Conservation (phyloP, 257 asterid species). For the Ilex asprella region DNA sequence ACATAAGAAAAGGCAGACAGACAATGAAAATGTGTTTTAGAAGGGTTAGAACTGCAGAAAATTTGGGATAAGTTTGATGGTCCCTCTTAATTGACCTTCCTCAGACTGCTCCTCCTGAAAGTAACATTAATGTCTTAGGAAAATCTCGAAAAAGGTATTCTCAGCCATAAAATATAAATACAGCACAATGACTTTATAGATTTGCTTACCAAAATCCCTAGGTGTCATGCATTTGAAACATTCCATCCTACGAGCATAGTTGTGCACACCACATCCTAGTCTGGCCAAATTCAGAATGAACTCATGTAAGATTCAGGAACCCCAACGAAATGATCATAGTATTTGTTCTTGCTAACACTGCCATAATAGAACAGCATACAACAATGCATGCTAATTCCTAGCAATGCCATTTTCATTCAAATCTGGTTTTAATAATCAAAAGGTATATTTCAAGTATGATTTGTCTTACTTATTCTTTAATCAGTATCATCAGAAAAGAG, state of each 20-base stretch:
- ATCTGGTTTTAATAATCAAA: too few species aligned
- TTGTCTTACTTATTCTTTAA: too few species aligned
- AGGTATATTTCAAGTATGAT: not conserved
- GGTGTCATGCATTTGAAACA: conserved; percentile 67
- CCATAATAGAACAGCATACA: too few species aligned
- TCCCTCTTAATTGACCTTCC: not conserved
- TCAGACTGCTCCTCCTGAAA: conserved; percentile 30
- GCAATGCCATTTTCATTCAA: not conserved
- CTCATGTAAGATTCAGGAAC: not conserved
- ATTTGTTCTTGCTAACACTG: too few species aligned
- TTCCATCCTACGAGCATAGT: conserved; percentile 70
- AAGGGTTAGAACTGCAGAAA: not conserved
- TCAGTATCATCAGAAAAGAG: not conserved
- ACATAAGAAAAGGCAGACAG: not conserved
- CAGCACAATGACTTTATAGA: not conserved
- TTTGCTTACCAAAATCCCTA: conserved; percentile 45
- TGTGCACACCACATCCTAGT: conserved; percentile 61
- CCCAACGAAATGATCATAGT: too few species aligned
- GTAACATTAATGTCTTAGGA: not conserved
- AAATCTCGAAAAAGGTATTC: not conserved
- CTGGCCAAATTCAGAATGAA: conserved; percentile 18
- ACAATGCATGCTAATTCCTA: not conserved
- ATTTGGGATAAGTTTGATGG: too few species aligned
- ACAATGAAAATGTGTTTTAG: too few species aligned
- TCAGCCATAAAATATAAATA: not conserved